Conservation (phyloP, 2,329 filamentous ascomycete genomes). For the Chalaropsis thielavioides region DNA sequence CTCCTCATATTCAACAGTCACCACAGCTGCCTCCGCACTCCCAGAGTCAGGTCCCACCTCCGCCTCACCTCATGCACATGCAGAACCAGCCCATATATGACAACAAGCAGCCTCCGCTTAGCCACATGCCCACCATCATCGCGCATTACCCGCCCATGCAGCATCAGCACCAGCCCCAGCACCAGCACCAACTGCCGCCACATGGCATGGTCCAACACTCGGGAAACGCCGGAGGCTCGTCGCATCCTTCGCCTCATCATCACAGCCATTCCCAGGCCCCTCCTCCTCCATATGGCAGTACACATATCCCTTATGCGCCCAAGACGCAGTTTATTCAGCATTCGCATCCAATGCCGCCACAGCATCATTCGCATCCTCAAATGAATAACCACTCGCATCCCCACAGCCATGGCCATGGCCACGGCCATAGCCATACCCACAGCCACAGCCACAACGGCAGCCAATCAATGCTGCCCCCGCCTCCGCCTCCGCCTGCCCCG, state of each 20-base stretch:
- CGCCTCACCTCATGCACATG: slow-evolving; percentile 9
- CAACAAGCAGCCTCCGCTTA: slow-evolving; percentile 13
- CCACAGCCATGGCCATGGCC: neutral
- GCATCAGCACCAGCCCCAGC: neutral
- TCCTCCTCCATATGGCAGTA: neutral
- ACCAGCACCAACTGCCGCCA: neutral
- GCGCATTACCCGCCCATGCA: slow-evolving; percentile 13
- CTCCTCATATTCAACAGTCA: neutral
- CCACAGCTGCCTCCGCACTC: neutral
- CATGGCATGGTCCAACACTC: neutral
- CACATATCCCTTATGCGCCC: slow-evolving; percentile 4
- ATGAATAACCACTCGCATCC: neutral
- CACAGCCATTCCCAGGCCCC: neutral
- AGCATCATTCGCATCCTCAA: neutral
- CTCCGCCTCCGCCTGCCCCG: neutral
- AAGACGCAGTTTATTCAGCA: slow-evolving; percentile 13
- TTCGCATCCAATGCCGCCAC: neutral
- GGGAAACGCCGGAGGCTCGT: neutral
- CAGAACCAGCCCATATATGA: slow-evolving; percentile 12
- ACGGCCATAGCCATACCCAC: neutral
- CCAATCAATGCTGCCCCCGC: neutral
- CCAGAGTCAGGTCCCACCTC: neutral
- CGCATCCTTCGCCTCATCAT: slow-evolving; percentile 2
- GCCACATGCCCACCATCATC: slow-evolving; percentile 14
- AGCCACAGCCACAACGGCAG: neutral